Conservation (phyloP, 2,329 filamentous ascomycete species). For the Didymella glomerata region DNA sequence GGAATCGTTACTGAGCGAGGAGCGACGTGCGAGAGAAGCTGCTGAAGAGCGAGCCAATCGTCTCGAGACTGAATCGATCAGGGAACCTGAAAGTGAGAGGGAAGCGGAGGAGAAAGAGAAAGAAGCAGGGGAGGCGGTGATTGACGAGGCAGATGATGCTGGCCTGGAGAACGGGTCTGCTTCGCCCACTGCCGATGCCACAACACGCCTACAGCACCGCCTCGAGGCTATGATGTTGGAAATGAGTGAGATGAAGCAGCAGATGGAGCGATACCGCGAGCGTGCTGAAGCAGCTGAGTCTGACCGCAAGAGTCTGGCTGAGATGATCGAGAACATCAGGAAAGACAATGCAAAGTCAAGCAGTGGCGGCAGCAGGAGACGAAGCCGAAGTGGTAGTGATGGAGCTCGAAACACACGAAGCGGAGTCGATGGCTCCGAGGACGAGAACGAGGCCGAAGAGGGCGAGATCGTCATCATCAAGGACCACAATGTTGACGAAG, state of each 20-base stretch:
- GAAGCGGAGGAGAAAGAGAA: conserved; percentile 32
- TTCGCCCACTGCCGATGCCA: conserved; percentile 43
- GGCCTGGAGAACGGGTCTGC: conserved; percentile 34
- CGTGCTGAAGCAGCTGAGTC: conserved; percentile 83
- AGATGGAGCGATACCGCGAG: conserved; percentile 79
- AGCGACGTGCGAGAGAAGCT: conserved; percentile 80
- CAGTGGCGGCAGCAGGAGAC: conserved; percentile 39
- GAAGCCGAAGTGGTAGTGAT: conserved; percentile 38
- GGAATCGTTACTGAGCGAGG: conserved; percentile 78
- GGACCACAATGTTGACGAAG: conserved; percentile 41
- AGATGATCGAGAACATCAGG: conserved; percentile 87
- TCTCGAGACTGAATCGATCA: conserved; percentile 68
- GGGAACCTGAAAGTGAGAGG: conserved; percentile 41
- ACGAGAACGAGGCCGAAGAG: conserved; percentile 40
- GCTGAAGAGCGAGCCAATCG: conserved; percentile 83
- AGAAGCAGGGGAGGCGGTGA: conserved; percentile 23
- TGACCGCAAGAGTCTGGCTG: conserved; percentile 80
- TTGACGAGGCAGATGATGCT: conserved; percentile 25
- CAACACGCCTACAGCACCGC: conserved; percentile 69
- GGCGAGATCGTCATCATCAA: conserved; percentile 51
- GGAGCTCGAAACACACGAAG: conserved; percentile 17
- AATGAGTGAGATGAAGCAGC: conserved; percentile 80
- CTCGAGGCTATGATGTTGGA: conserved; percentile 80
- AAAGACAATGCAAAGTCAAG: conserved; percentile 65
- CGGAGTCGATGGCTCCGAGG: conserved; percentile 30